Conservation (phyloP, 2,329 filamentous ascomycete genomes). For the Botrytis sinoallii region DNA sequence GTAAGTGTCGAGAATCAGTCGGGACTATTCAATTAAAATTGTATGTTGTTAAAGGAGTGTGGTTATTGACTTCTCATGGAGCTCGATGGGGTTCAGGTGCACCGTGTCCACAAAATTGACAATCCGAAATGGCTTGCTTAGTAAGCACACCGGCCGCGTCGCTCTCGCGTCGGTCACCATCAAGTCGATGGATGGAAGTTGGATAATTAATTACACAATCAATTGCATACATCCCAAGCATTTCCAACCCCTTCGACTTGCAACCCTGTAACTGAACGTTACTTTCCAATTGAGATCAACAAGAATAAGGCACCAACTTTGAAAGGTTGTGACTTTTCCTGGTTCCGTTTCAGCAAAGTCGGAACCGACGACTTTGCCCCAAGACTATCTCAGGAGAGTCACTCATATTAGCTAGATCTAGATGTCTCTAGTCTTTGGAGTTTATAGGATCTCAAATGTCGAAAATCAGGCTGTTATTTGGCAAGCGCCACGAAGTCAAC, state of each 20-base stretch:
- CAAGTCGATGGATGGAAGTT: background rate
- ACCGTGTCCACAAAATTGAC: slow-evolving; percentile 16
- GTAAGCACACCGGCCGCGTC: background rate
- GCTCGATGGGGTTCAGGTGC: slow-evolving; percentile 7
- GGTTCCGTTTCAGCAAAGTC: background rate
- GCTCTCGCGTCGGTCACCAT: background rate
- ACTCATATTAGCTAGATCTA: background rate
- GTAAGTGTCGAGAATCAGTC: slow-evolving; percentile 6
- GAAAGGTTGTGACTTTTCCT: background rate
- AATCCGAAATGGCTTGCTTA: background rate
- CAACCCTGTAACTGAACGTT: too few species aligned
- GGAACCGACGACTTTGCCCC: background rate
- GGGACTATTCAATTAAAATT: slow-evolving; percentile 5
- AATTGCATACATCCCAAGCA: background rate
- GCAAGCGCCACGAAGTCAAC: background rate
- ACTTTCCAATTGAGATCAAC: background rate
- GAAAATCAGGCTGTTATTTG: too few species aligned
- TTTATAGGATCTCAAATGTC: background rate
- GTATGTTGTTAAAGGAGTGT: slow-evolving; percentile 14
- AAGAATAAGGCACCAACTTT: background rate
- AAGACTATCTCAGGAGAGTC: background rate
- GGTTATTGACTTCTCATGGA: slow-evolving; percentile 8
- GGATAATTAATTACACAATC: background rate
- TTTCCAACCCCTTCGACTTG: rapidly evolving
- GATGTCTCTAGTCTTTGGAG: background rate